Base-by-base conservation (phyloP, 2,329 filamentous ascomycete genomes). In the Colletotrichum brevisporum region DNA sequence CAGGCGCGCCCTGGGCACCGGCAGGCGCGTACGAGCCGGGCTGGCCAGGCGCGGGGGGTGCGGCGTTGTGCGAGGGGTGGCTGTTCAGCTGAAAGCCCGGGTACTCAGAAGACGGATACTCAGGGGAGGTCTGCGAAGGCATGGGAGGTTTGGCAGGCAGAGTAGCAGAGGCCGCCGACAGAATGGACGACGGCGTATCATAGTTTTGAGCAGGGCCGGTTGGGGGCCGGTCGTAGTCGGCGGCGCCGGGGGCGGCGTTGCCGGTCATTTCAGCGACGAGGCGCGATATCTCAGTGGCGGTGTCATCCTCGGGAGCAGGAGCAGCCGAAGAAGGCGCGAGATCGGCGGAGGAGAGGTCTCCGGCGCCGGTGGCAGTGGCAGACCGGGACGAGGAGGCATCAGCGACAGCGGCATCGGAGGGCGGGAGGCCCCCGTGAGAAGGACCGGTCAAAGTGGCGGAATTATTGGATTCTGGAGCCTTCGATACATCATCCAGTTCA, bases 141-240 rank as follows among this genome's bases (percentile, higher is more conserved):
- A 80, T 72, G 55, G 83, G 83, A 57, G 83, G 84, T 74, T 82
- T 82, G 63, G 84, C 78, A 74, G 85, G 86, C 69, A 88, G 78
- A 75, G 85, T 81, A 71, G 83, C 76, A 47, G 81, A 75, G 39
- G 77, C 77, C 72, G 79, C 75, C 61, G 77, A 70, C 69, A 76
- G 74, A 78, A 54, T 63, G n/a, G 64, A 63, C 4, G 69, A 57
- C 24, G 63, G 45, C 60, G 45, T 13, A 51, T 69, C 60, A 61
- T 61, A 52, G 48, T 60, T 65, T 45, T 69, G 66, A 51, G 56
- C 31, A 53, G 63, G 27, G 36, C 52, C 54, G 27, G 56, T 45
- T 27, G 56, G 57, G 52, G 50, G 57, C 47, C 63, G 52, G 31
- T 63, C 27, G 54, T 48, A 26, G 58, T 63, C 76, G 71, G 76